Evolutionary conservation across 1,284 basidiomycete species (phyloP), one percentile per base, ranked within the genome.

Genomic region (Cryptococcus deneoformans): DNA sequence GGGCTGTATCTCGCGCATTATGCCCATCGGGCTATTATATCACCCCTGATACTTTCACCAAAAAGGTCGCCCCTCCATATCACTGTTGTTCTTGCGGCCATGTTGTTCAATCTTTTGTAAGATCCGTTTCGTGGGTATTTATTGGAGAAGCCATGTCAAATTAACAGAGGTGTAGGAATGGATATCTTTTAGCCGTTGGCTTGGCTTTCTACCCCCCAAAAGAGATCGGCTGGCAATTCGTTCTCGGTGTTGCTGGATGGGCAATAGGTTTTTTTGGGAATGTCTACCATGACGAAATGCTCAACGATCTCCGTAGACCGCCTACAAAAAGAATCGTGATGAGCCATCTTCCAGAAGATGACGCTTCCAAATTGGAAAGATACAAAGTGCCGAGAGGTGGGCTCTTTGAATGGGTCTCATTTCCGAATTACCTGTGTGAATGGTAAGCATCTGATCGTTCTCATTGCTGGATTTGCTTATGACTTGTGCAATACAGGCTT

Each of bases 381-480:
- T 96, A 96, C 72, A 85, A 85, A 4, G 87, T 96, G 60, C 93
- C 93, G 0, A 81, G 86, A 53, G 92, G 92, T 0, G 85, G 86
- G 4, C 79, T 95, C 37, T 96, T 90, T 80, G 70, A 76, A 50
- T 85, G 83, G 70, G 81, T 96, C 63, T 91, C 90, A n/a, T 94
- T 87, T 77, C 92, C 93, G 1, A 93, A 96, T 77, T 96, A 96
- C 76, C 80, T 92, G 51, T 92, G 88, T 77, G 92, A 95, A 76
- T 96, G 80, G 77, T 78, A 51, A 52, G 76, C 20, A 2, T 24
- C 29, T 29, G 29, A 29, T 34, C n/a, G 36, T 40, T 3, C 16
- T 40, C 9, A 35, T 46, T 44, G 20, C 8, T 44, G 4, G n/a
- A 44, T 12, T 8, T 43, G 29, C 16, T 10, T 8, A 12, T 44